Base-by-base conservation (phyloP, 176 grass and related monocot species). In the Paspalum notatum region DNA sequence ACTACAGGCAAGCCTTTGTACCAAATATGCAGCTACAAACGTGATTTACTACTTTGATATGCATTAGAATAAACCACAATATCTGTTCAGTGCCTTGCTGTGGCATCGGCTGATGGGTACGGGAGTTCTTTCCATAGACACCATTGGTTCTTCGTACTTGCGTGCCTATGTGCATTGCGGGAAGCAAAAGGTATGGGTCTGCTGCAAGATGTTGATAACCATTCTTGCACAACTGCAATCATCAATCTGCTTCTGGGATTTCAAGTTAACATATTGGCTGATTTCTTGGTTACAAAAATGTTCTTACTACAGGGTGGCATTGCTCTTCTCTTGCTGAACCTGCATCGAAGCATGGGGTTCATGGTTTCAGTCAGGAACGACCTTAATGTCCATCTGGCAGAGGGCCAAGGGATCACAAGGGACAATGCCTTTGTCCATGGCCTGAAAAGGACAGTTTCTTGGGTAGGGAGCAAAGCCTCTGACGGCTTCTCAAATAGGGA, bases 41-140 rank as follows among this genome's bases (percentile, higher is more conserved):
- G 14, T 40, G 6, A 21, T 74, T 72, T 41, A 57, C 72, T 39
- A 22, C 27, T 39, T 27, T 4, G 15, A 66, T 77, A 80, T 27
- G 32, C 57, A 46, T 81, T 71, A 21, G 8, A 77, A 60, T 89
- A 61, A 89, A 52, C 9, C 67, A 15, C 0, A 22, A 8, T 84
- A 26, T 82, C 4, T 84, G 20, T 66, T 64, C 84, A 99, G 97
- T 62, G 97, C 93, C 39, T 91, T 96, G 84, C 54, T 99, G 73
- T 99, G 97, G 93, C 88, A 96, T 90, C 92, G 80, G 58, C 72
- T 99, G 12, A 96, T 99, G 97, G 93, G 93, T 20, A 90, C 71
- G 15, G 84, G 93, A 65, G 97, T 96, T 80, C 89, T 99, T 68
- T 90, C 93, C 24, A 70, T 88, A 61, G 90, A 95, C 79, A 48